A percentile compares a stretch with the other conserved stretches of the same genome.
These are phyloP conservation scores for Hylodesmum podocarpum DNA, from an alignment of 306 rosid genomes.

Conservation along the genomic window DNA sequence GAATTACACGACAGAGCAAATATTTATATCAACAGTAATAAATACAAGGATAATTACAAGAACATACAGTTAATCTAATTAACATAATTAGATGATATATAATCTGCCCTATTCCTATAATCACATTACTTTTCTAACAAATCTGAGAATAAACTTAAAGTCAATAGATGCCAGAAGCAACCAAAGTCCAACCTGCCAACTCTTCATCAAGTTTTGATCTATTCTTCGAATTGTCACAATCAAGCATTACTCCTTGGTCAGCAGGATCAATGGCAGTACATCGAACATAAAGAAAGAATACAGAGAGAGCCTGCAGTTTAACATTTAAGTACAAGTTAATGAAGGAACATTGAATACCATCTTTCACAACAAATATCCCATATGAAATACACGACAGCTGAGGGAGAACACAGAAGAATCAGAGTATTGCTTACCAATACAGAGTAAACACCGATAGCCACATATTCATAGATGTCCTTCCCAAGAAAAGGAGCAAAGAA, in stretches of 20 bases:
- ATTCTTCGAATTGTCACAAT: conserved; percentile 50
- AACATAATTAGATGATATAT: neutral
- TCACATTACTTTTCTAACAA: conserved; percentile 16
- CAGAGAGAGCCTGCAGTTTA: conserved; percentile 65
- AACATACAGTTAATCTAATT: neutral
- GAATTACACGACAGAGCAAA: neutral
- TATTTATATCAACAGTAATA: neutral
- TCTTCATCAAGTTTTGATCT: conserved; percentile 49
- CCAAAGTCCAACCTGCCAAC: conserved; percentile 47
- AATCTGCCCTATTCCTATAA: neutral
- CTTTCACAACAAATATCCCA: neutral
- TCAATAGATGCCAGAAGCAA: conserved; percentile 13
- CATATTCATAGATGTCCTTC: conserved; percentile 48
- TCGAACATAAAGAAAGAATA: conserved; percentile 71
- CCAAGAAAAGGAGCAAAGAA: conserved; percentile 84
- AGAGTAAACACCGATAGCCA: conserved; percentile 74
- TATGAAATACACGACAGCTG: neutral
- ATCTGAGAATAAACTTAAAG: conserved; percentile 7
- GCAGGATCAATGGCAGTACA: conserved; percentile 87
- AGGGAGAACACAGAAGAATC: neutral
- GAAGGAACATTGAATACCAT: neutral
- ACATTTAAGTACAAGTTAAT: conserved; percentile 16
- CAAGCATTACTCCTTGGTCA: conserved; percentile 62
- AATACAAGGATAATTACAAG: neutral
- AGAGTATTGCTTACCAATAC: conserved; percentile 48